These are phyloP conservation scores for Psilocybe tampanensis DNA, from an alignment of 768 basidiomycete genomes.

Conservation along the genomic window DNA sequence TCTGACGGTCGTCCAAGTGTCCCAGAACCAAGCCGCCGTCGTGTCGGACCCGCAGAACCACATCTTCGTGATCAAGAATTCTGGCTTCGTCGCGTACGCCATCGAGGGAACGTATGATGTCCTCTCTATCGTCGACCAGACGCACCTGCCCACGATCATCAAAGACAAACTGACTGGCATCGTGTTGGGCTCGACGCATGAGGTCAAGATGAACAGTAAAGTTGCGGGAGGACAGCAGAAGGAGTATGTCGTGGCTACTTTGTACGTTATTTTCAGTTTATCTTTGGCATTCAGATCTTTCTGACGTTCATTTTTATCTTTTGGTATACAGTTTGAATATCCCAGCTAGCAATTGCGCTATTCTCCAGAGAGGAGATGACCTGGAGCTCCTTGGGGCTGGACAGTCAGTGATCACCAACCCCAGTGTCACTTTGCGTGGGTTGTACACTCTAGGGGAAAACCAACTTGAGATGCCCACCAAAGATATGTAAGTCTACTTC, in stretches of 20 bases:
- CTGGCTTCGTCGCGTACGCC: constrained; percentile 78
- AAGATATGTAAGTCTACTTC: constrained; percentile 65
- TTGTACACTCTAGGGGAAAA: constrained; percentile 83
- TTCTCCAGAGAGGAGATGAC: constrained; percentile 81
- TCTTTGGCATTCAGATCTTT: background rate
- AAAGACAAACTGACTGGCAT: constrained; percentile 65
- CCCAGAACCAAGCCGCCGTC: constrained; percentile 80
- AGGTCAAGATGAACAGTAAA: constrained; percentile 75
- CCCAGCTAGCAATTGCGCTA: constrained; percentile 86
- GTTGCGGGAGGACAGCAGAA: constrained; percentile 44
- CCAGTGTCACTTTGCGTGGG: constrained; percentile 80
- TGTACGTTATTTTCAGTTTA: constrained; percentile 44
- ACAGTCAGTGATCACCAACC: constrained; percentile 84
- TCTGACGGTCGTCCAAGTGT: constrained; percentile 83
- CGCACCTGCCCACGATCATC: constrained; percentile 64
- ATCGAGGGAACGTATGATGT: constrained; percentile 80
- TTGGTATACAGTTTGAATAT: constrained; percentile 62
- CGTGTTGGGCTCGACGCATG: constrained; percentile 71
- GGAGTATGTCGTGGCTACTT: constrained; percentile 79
- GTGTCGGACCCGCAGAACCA: constrained; percentile 79
- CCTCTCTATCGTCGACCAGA: constrained; percentile 83
- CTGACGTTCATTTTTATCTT: background rate
- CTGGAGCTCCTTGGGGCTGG: constrained; percentile 79
- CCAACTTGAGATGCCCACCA: constrained; percentile 85
- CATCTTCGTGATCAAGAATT: constrained; percentile 79